Conservation (phyloP, 2,329 filamentous ascomycete genomes). For the Didymella sp. region DNA sequence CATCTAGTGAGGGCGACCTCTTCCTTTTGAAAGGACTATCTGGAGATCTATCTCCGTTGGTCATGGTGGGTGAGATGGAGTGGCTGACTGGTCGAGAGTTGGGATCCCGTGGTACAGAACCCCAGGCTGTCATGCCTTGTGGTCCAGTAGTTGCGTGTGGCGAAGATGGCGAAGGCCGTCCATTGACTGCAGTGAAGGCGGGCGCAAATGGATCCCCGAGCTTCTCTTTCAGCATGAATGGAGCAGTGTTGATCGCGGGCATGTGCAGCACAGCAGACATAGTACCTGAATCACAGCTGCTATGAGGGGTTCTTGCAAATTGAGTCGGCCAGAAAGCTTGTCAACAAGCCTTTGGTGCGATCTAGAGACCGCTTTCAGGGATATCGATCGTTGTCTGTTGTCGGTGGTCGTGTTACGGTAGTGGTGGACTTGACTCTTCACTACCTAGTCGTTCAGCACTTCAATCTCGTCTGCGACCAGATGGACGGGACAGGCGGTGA, state of each 20-base stretch:
- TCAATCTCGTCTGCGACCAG: conserved; percentile 5
- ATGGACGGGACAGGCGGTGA: conserved; percentile 18
- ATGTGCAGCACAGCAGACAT: conserved; percentile 48
- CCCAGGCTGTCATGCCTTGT: conserved; percentile 9
- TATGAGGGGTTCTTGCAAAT: neutral
- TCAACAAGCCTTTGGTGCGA: neutral
- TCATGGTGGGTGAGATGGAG: conserved; percentile 32
- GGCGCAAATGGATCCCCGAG: conserved; percentile 34
- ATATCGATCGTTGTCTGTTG: neutral
- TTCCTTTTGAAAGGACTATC: conserved; percentile 64
- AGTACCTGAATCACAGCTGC: conserved; percentile 20
- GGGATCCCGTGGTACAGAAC: conserved; percentile 10
- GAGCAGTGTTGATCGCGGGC: conserved; percentile 22
- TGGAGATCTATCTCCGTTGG: conserved; percentile 32
- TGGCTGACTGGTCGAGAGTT: conserved; percentile 28
- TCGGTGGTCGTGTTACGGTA: neutral
- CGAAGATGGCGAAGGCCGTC: conserved; percentile 35
- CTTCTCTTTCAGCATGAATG: conserved; percentile 43
- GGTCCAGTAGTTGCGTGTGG: conserved; percentile 17
- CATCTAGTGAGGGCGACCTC: conserved; percentile 59
- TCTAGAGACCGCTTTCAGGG: neutral
- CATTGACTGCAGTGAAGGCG: conserved; percentile 49
- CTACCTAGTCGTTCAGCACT: conserved; percentile 3
- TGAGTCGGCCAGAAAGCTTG: conserved; percentile 3
- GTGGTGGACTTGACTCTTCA: neutral